Conservation (phyloP, 1,139 yeast species). For the Petasospora rhodanensis region DNA sequence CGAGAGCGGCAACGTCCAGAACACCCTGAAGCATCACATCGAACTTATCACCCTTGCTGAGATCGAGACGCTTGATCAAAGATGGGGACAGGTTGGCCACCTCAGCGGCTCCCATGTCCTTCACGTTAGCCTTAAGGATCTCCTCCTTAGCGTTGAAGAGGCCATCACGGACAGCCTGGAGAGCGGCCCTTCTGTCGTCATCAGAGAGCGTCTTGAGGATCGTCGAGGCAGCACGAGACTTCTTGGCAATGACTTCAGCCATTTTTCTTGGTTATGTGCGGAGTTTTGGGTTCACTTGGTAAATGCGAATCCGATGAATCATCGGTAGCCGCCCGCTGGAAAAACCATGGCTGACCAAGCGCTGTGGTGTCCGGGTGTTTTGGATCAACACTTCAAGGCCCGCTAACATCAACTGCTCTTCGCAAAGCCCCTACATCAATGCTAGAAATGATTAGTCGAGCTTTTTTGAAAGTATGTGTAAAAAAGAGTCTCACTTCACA, state of each 20-base stretch:
- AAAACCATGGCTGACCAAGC: too few species aligned
- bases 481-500: too few species aligned
- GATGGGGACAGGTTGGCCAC: constrained; percentile 57
- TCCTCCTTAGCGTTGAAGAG: constrained; percentile 51
- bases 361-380: too few species aligned
- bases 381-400: too few species aligned
- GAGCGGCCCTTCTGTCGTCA: constrained; percentile 68
- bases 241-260: constrained; percentile 74
- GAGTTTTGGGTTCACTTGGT: background rate
- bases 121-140: constrained; percentile 66
- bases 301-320: too few species aligned
- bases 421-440: too few species aligned
- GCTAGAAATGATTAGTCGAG: too few species aligned
- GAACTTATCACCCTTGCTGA: constrained; percentile 76
- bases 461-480: too few species aligned
- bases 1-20: constrained; percentile 79
- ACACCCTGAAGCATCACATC: constrained; percentile 95
- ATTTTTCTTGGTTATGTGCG: constrained; percentile 10
- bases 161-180: constrained; percentile 67
- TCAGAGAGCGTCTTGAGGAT: constrained; percentile 71
- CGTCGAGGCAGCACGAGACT: constrained; percentile 77
- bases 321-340: too few species aligned
- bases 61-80: constrained; percentile 76
- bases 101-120: constrained; percentile 70
- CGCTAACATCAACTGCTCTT: too few species aligned